Evolutionary conservation across 2,329 filamentous ascomycete genomes (phyloP).

Genomic region (Cladosporium sp.): DNA sequence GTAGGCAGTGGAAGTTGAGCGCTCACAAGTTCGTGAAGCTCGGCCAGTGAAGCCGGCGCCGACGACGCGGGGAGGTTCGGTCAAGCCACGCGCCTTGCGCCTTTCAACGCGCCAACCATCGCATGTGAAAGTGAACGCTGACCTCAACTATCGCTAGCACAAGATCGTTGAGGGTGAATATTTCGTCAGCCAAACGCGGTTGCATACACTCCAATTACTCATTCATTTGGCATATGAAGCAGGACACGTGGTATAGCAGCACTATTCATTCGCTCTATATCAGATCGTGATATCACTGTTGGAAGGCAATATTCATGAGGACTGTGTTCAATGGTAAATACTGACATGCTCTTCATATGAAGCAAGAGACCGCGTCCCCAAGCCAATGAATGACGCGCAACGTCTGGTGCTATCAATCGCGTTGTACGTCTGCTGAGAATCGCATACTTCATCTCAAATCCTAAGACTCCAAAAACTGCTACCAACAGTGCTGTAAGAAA

Average conservation of each 20-base stretch:
- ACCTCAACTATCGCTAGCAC: not conserved
- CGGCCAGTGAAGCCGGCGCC: constrained; percentile 1
- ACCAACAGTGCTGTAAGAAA: too few relatives aligned
- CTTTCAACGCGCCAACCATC: not conserved
- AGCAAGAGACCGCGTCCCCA: not conserved
- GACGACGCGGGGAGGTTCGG: not conserved
- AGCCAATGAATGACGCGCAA: too few relatives aligned
- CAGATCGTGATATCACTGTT: not conserved
- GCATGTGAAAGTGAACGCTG: not conserved
- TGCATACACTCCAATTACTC: not conserved
- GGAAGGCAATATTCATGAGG: too few relatives aligned
- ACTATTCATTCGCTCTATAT: not conserved
- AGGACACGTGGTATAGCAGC: not conserved
- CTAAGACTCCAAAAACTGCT: too few relatives aligned
- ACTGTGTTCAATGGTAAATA: not conserved
- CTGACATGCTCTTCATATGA: not conserved
- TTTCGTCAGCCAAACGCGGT: not conserved
- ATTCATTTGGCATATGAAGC: not conserved
- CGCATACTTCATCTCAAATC: too few relatives aligned
- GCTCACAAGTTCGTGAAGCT: constrained; percentile 7
- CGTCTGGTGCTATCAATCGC: too few relatives aligned
- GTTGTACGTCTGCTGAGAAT: too few relatives aligned
- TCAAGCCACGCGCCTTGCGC: constrained; percentile 3
- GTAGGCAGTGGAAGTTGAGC: not conserved
- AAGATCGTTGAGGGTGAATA: not conserved